These are phyloP conservation scores for Microdochium paspali DNA, from an alignment of 2,329 filamentous ascomycete species.

Conservation along the genomic window DNA sequence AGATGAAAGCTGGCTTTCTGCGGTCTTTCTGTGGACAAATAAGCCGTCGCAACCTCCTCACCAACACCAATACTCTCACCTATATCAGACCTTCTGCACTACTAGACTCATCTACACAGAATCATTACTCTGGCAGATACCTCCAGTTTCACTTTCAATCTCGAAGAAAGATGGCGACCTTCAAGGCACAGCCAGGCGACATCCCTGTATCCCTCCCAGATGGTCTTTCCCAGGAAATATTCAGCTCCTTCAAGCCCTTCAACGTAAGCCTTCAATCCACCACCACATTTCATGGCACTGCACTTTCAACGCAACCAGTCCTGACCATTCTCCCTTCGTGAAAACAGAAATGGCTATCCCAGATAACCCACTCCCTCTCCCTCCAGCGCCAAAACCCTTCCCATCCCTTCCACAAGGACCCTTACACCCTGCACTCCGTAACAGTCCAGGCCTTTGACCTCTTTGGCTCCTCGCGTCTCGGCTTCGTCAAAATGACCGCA, in stretches of 20 bases:
- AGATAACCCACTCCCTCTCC: conserved; percentile 33
- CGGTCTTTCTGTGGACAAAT: too few species aligned
- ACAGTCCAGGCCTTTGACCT: conserved; percentile 44
- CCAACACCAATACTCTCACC: too few species aligned
- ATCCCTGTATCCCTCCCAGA: conserved; percentile 33
- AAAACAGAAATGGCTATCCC: conserved; percentile 42
- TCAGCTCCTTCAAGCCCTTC: conserved; percentile 39
- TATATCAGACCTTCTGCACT: too few species aligned
- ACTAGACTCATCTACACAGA: too few species aligned
- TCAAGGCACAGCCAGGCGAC: conserved; percentile 25
- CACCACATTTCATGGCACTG: too few species aligned
- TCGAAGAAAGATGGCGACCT: conserved; percentile 24
- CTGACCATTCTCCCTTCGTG: too few species aligned
- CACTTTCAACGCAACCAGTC: too few species aligned
- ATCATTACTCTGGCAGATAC: too few species aligned
- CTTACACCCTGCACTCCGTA: conserved; percentile 41
- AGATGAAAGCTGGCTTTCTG: too few species aligned
- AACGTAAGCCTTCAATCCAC: too few species aligned
- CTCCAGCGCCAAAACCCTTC: conserved; percentile 27
- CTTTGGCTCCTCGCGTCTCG: conserved; percentile 36
- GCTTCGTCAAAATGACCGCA: conserved; percentile 47
- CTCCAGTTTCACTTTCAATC: background rate
- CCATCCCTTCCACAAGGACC: conserved; percentile 44
- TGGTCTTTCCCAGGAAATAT: conserved; percentile 31
- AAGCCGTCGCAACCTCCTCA: too few species aligned